A percentile compares a stretch with the other conserved stretches of the same genome.
Evolutionary conservation across 2,329 filamentous ascomycete species (phyloP).

Genomic region (Cladosporium velox): DNA sequence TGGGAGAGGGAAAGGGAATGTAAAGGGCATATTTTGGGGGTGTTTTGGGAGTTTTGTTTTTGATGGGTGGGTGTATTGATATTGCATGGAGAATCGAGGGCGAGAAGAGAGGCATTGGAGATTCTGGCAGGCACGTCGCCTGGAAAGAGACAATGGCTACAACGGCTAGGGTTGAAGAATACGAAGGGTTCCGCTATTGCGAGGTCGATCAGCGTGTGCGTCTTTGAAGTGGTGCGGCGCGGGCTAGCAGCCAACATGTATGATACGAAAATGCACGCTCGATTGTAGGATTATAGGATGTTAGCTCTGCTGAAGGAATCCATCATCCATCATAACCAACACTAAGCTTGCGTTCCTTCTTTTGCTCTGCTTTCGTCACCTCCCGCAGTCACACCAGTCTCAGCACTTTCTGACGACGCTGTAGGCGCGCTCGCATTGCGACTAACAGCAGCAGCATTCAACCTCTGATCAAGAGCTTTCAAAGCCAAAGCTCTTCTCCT

Average conservation of each 20-base stretch:
- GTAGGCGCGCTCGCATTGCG: slow-evolving; percentile 3
- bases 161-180: background rate
- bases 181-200: background rate
- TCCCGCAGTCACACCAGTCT: background rate
- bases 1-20: background rate
- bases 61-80: background rate
- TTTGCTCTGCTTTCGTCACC: background rate
- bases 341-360: slow-evolving; percentile 2
- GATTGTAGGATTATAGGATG: background rate
- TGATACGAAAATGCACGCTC: background rate
- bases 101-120: background rate
- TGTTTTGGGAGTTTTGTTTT: background rate
- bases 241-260: background rate
- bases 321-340: background rate
- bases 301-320: background rate
- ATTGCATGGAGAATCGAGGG: background rate
- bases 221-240: background rate
- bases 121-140: background rate
- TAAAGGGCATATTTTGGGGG: background rate
- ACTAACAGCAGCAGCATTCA: slow-evolving; percentile 67
- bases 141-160: background rate
- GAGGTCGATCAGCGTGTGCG: background rate
- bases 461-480: slow-evolving; percentile 85
- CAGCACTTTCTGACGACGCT: background rate
- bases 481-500: slow-evolving; percentile 83